phyloP scores from a whole-genome alignment of 108 stramenopile species.

The Parmales sp. region DNA sequence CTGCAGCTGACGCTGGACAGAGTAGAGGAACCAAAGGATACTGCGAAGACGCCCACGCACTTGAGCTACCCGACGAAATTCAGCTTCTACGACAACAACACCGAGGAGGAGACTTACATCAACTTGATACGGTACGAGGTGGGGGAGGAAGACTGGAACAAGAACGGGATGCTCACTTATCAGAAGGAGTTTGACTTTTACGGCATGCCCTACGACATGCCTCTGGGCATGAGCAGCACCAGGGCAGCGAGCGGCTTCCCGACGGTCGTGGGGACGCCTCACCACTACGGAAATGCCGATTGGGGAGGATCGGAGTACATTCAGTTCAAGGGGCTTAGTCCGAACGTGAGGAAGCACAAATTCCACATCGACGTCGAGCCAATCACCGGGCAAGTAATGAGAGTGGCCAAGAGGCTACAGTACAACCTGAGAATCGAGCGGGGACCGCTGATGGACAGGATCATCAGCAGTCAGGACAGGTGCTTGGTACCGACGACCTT shows the following conservation, averaged over 20 bases:
- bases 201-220: not conserved
- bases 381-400: not conserved
- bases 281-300: not conserved
- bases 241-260: not conserved
- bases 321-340: not conserved
- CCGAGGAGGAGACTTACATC: not conserved
- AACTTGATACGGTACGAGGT: not conserved
- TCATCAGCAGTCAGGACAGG: not conserved
- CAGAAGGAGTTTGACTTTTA: not conserved
- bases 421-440: conserved; percentile 8
- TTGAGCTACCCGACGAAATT: not conserved
- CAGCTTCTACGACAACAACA: not conserved
- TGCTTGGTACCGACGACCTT: not conserved
- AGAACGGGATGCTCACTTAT: not conserved
- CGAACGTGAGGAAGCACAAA: not conserved
- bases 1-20: not conserved
- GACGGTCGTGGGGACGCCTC: not conserved
- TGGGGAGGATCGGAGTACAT: not conserved
- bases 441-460: not conserved
- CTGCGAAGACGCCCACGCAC: not conserved
- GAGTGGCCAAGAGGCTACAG: not conserved
- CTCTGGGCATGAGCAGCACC: not conserved
- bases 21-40: too few species aligned
- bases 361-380: conserved; percentile 3
- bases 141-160: not conserved